Conservation (phyloP, 768 basidiomycete genomes). For the Xerocomus spinulosus region DNA sequence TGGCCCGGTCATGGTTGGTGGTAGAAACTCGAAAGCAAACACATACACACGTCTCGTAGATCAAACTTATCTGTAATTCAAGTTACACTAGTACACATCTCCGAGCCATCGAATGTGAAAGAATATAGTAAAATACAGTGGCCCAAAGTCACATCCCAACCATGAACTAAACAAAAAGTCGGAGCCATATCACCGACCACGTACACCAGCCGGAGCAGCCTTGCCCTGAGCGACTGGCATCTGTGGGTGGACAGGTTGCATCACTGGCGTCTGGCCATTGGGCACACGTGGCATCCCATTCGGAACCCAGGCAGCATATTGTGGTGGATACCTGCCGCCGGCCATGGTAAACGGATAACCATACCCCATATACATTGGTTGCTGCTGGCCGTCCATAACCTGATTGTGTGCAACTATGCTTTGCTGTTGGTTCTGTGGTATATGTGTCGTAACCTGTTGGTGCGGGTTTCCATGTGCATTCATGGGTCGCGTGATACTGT, state of each 20-base stretch:
- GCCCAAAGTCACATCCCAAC: slow-evolving; percentile 6
- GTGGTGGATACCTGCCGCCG: slow-evolving; percentile 13
- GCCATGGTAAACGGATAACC: slow-evolving; percentile 20
- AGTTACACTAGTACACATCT: slow-evolving; percentile 7
- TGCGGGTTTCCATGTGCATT: slow-evolving; percentile 25
- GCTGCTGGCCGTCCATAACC: slow-evolving; percentile 25
- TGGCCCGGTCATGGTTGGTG: slow-evolving; percentile 24
- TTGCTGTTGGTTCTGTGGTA: slow-evolving; percentile 29
- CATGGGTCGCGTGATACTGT: slow-evolving; percentile 34
- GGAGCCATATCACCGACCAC: slow-evolving; percentile 28
- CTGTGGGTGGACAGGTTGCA: slow-evolving; percentile 29
- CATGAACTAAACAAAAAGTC: slow-evolving; percentile 2
- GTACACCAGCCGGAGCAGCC: slow-evolving; percentile 29
- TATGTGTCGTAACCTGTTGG: slow-evolving; percentile 21
- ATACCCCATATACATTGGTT: slow-evolving; percentile 28
- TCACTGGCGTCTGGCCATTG: slow-evolving; percentile 25
- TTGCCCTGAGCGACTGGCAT: slow-evolving; percentile 31
- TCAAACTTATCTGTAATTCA: slow-evolving; percentile 10
- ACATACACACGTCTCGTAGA: not conserved
- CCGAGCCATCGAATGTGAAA: not conserved
- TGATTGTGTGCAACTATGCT: slow-evolving; percentile 22
- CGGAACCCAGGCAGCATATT: slow-evolving; percentile 25
- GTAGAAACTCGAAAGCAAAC: slow-evolving; percentile 4
- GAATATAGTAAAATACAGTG: slow-evolving; percentile 10
- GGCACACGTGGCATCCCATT: slow-evolving; percentile 17